phyloP scores from a whole-genome alignment of 805 yeast genomes.

The Metschnikowia lochheadii region DNA sequence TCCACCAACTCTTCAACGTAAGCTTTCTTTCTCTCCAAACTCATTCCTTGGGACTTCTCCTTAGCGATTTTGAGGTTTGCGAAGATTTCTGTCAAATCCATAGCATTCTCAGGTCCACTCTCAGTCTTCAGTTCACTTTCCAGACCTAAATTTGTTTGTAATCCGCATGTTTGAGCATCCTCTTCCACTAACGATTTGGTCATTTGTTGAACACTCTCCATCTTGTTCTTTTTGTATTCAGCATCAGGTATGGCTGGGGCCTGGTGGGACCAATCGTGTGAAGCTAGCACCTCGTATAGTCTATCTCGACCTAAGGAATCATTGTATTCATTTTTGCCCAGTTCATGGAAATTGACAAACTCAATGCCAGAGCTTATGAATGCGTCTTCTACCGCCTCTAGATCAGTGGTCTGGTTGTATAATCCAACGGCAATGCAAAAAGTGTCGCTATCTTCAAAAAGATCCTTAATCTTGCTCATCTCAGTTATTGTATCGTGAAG shows the following conservation, averaged over 20 bases:
- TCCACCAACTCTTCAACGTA: constrained; percentile 35
- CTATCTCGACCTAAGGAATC: constrained; percentile 44
- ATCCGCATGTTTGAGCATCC: neutral
- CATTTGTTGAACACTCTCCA: constrained; percentile 24
- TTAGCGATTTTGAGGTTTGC: constrained; percentile 34
- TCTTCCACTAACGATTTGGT: constrained; percentile 19
- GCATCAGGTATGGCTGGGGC: constrained; percentile 10
- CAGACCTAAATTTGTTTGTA: too few relatives aligned
- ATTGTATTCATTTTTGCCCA: constrained; percentile 37
- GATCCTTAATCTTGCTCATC: constrained; percentile 6
- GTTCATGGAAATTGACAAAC: constrained; percentile 30
- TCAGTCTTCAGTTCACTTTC: too few relatives aligned
- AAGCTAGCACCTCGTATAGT: constrained; percentile 43
- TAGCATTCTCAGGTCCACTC: neutral
- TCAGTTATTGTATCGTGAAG: neutral
- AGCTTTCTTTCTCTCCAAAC: constrained; percentile 25
- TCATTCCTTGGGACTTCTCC: constrained; percentile 22
- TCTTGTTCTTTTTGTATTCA: constrained; percentile 21
- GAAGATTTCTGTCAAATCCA: constrained; percentile 30
- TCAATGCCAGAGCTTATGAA: constrained; percentile 40
- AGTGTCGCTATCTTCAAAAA: constrained; percentile 22
- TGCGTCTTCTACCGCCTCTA: constrained; percentile 36
- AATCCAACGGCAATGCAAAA: constrained; percentile 35
- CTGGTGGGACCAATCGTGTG: constrained; percentile 44
- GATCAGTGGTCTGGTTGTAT: neutral